Percentiles rank a stretch among this genome's conserved stretches.
Conservation (phyloP, 208 protist species). For the Leishmania amazonensis region DNA sequence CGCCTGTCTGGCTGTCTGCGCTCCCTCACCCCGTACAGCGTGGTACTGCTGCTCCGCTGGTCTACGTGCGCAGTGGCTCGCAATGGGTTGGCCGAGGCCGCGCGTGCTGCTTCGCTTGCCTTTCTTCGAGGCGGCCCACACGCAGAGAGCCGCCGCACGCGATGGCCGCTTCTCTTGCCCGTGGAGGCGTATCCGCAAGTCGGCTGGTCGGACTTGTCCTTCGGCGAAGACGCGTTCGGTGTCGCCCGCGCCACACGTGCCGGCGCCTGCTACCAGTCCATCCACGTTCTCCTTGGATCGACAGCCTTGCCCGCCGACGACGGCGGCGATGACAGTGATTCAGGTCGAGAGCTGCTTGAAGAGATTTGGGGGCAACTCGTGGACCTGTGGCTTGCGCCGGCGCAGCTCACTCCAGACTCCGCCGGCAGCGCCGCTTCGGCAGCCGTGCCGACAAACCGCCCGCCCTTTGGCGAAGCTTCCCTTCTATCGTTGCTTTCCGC, state of each 20-base stretch:
- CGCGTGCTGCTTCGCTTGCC: conserved; percentile 10
- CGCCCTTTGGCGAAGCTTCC: conserved; percentile 63
- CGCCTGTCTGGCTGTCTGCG: neutral
- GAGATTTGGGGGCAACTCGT: conserved; percentile 17
- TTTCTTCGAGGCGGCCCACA: conserved; percentile 1
- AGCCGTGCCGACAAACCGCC: conserved; percentile 9
- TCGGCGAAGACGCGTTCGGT: conserved; percentile 7
- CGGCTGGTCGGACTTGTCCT: conserved; percentile 12
- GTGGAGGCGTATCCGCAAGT: conserved; percentile 19
- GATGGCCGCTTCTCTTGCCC: conserved; percentile 29
- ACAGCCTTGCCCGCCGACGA: conserved; percentile 3
- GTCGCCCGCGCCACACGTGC: neutral
- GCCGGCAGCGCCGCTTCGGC: neutral
- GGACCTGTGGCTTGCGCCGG: conserved; percentile 27
- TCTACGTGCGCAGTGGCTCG: conserved; percentile 33
- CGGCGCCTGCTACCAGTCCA: conserved; percentile 34
- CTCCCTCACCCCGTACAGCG: conserved; percentile 9
- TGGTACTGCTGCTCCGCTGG: conserved; percentile 52
- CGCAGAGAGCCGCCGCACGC: neutral
- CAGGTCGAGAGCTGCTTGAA: conserved; percentile 1
- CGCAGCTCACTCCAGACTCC: conserved; percentile 2
- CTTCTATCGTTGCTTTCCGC: conserved; percentile 47
- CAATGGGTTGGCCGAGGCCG: conserved; percentile 34
- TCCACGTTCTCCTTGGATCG: conserved; percentile 15
- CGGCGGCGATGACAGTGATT: neutral